A percentile compares a stretch with the other conserved stretches of the same genome.
phyloP scores from a whole-genome alignment of 2,329 filamentous ascomycete species.

The Fusarium sp. region DNA sequence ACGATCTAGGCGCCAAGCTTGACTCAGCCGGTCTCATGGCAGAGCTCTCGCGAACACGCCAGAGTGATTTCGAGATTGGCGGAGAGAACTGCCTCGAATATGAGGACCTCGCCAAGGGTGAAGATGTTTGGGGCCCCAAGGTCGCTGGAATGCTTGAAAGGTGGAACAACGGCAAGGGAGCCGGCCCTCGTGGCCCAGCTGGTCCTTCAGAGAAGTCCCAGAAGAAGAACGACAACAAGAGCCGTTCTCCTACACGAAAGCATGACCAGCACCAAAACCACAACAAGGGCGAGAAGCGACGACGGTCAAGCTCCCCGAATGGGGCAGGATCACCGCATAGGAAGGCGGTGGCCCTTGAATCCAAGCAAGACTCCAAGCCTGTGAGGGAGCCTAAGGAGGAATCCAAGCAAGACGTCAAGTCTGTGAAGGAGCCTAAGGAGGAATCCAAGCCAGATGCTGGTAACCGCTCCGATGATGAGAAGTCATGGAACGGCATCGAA shows the following conservation, averaged over 20 bases:
- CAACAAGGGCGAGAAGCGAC: conserved; percentile 48
- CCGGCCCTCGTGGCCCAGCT: conserved; percentile 25
- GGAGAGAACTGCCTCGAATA: conserved; percentile 81
- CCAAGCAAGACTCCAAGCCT: conserved; percentile 35
- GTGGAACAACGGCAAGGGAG: conserved; percentile 54
- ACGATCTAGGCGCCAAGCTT: conserved; percentile 88
- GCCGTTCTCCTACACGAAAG: conserved; percentile 27
- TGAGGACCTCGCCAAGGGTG: conserved; percentile 78
- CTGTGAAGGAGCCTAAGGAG: conserved; percentile 26
- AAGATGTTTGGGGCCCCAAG: conserved; percentile 85
- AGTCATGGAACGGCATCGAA: conserved; percentile 58
- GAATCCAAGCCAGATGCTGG: conserved; percentile 26
- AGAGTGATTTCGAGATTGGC: conserved; percentile 81
- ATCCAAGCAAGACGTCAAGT: conserved; percentile 27
- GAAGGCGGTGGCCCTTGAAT: conserved; percentile 47
- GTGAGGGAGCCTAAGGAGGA: conserved; percentile 25
- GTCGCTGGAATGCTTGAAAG: conserved; percentile 63
- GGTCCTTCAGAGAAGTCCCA: conserved; percentile 43
- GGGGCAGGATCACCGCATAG: conserved; percentile 43
- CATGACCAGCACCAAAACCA: conserved; percentile 24
- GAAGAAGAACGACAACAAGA: conserved; percentile 36
- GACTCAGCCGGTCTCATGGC: conserved; percentile 89
- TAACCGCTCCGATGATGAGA: conserved; percentile 54
- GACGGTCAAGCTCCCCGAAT: conserved; percentile 46
- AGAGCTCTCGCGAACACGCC: conserved; percentile 81